These are phyloP conservation scores for Castanea crenata DNA, from an alignment of 306 rosid species.

Conservation along the genomic window DNA sequence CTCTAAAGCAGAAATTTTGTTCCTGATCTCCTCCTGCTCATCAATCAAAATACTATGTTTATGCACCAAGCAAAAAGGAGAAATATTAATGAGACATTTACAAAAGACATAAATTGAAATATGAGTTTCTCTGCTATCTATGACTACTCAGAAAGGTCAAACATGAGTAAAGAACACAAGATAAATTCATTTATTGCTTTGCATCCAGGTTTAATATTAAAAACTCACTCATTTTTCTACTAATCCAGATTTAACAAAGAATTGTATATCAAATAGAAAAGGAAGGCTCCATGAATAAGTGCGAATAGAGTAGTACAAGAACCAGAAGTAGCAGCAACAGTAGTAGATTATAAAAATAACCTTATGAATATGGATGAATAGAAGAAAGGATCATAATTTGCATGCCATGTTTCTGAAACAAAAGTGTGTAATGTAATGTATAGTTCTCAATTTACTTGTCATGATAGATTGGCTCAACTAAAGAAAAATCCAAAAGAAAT, in stretches of 20 bases:
- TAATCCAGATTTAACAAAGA: not conserved
- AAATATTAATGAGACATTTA: not conserved
- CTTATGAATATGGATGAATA: not conserved
- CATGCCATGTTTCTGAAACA: not conserved
- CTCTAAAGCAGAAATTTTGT: constrained; percentile 59
- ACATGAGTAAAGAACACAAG: not conserved
- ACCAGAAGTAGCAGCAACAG: not conserved
- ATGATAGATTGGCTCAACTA: no score
- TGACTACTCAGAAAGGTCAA: not conserved
- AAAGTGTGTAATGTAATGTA: not conserved
- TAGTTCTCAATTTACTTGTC: not conserved
- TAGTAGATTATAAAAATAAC: not conserved
- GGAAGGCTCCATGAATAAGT: not conserved
- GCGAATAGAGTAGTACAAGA: not conserved
- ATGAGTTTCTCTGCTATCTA: not conserved
- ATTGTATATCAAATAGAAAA: not conserved
- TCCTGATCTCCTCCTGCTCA: constrained; percentile 77
- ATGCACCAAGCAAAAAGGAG: not conserved
- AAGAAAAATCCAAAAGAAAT: no score
- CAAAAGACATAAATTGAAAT: not conserved
- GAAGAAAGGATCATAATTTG: not conserved
- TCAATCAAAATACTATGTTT: constrained; percentile 4
- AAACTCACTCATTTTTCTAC: not conserved
- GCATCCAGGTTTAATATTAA: not conserved
- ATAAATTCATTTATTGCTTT: not conserved